phyloP scores from a whole-genome alignment of 139 green algal species.

The Closterium sp. region DNA sequence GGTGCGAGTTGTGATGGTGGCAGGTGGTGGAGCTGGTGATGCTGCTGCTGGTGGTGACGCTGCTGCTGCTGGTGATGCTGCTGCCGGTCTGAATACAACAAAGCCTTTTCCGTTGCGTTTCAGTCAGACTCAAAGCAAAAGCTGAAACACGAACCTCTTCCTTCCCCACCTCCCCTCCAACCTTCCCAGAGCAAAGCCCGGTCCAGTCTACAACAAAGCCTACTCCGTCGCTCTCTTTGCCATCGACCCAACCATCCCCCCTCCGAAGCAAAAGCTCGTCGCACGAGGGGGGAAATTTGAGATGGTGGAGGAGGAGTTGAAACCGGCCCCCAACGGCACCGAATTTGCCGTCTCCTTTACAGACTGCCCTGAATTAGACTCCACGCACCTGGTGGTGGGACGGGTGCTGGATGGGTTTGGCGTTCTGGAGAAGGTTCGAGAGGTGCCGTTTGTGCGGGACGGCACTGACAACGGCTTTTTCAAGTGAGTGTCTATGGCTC shows the following conservation, averaged over 20 bases:
- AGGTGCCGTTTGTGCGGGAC: conserved; percentile 24
- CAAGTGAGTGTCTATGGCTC: conserved; percentile 5
- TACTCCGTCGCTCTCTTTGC: conserved; percentile 2
- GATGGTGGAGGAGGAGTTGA: conserved; percentile 17
- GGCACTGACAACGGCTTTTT: conserved; percentile 27
- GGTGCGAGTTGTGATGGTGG: too few species aligned
- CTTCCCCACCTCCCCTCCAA: too few species aligned
- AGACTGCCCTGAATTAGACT: conserved; percentile 45
- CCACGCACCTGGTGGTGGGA: conserved; percentile 51
- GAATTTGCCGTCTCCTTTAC: conserved; percentile 34
- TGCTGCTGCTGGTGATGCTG: too few species aligned
- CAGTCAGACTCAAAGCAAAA: too few species aligned
- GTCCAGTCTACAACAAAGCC: not conserved
- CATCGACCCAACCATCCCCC: conserved; percentile 21
- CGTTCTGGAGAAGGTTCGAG: conserved; percentile 9
- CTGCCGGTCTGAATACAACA: too few species aligned
- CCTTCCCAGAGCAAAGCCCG: too few species aligned
- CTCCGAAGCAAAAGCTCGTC: conserved; percentile 42
- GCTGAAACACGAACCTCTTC: too few species aligned
- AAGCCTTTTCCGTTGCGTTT: too few species aligned
- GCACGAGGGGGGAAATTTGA: conserved; percentile 23
- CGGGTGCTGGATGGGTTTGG: conserved; percentile 41
- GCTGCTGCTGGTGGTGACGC: too few species aligned
- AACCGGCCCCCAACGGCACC: conserved; percentile 35
- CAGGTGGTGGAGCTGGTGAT: too few species aligned